phyloP scores from a whole-genome alignment of 2,329 filamentous ascomycete genomes.

The Penicillium sp. region DNA sequence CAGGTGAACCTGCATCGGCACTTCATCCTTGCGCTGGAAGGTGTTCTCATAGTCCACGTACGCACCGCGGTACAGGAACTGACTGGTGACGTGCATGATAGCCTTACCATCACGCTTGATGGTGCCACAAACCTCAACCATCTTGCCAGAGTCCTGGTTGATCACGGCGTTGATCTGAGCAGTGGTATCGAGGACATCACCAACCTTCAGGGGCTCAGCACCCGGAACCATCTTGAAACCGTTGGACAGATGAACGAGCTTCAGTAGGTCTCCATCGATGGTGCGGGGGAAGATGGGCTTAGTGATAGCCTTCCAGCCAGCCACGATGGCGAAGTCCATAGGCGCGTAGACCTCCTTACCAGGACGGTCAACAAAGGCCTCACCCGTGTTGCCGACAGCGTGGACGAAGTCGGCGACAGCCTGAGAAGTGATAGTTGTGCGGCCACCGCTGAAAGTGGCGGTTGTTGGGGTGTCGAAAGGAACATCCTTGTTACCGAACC shows the following conservation, averaged over 20 bases:
- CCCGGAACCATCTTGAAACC: slow-evolving; percentile 98
- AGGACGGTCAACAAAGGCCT: slow-evolving; percentile 93
- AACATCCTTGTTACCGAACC: slow-evolving; percentile 86
- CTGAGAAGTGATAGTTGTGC: slow-evolving; percentile 81
- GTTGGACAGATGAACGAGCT: slow-evolving; percentile 95
- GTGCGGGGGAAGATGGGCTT: slow-evolving; percentile 98
- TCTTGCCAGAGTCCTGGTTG: slow-evolving; percentile 97
- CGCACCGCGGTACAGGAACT: slow-evolving; percentile 91
- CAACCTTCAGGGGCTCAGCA: slow-evolving; percentile 91
- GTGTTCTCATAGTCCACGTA: slow-evolving; percentile 97
- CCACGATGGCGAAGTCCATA: slow-evolving; percentile 99
- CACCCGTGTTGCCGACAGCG: slow-evolving; percentile 94
- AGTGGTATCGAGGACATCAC: slow-evolving; percentile 86
- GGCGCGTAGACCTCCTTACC: slow-evolving; percentile 93
- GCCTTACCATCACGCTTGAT: slow-evolving; percentile 79
- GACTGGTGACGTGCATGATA: slow-evolving; percentile 98
- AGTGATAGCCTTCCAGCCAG: slow-evolving; percentile 98
- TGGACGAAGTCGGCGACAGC: slow-evolving; percentile 99
- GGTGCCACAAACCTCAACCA: slow-evolving; percentile 99
- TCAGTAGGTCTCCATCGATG: slow-evolving; percentile 93
- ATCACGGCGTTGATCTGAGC: slow-evolving; percentile 97
- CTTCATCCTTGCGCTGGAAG: slow-evolving; percentile 96
- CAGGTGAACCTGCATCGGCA: slow-evolving; percentile 89
- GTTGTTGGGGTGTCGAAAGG: slow-evolving; percentile 84
- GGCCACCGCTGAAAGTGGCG: slow-evolving; percentile 86